Percentiles rank a stretch among this genome's conserved stretches.
Evolutionary conservation across 2,329 filamentous ascomycete genomes (phyloP).

Genomic region (Epichloe uncinata): DNA sequence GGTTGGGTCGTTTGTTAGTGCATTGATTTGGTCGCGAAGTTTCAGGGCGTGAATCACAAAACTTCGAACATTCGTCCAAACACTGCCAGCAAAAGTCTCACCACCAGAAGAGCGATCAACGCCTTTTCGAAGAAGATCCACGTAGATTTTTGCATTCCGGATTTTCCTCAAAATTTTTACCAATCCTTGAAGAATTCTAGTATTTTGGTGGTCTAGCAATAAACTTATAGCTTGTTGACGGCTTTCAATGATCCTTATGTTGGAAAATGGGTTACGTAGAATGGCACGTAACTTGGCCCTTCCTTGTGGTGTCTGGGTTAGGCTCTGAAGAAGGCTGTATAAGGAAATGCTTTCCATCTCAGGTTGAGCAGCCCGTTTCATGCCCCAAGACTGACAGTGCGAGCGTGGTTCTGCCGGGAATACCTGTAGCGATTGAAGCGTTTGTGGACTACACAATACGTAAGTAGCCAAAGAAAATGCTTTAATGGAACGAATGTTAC

Average conservation of each 20-base stretch:
- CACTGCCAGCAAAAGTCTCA: constrained; percentile 46
- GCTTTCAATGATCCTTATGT: constrained; percentile 53
- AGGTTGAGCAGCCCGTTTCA: constrained; percentile 29
- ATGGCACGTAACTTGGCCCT: constrained; percentile 59
- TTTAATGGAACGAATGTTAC: background rate
- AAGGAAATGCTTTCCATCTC: constrained; percentile 73
- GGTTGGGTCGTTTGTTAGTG: constrained; percentile 5
- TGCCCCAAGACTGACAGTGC: constrained; percentile 61
- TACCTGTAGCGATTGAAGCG: constrained; percentile 72
- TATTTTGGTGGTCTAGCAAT: constrained; percentile 57
- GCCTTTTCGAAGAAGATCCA: constrained; percentile 65
- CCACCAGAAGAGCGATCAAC: constrained; percentile 39
- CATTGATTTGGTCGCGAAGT: constrained; percentile 46
- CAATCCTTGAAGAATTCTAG: constrained; percentile 38
- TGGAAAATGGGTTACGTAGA: constrained; percentile 65
- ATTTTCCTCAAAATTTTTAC: constrained; percentile 52
- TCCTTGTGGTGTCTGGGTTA: constrained; percentile 70
- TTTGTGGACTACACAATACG: constrained; percentile 74
- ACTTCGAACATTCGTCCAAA: constrained; percentile 58
- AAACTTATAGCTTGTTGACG: constrained; percentile 57
- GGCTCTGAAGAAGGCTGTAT: constrained; percentile 65
- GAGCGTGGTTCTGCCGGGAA: constrained; percentile 72
- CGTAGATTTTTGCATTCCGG: constrained; percentile 58
- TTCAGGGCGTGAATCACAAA: constrained; percentile 62
- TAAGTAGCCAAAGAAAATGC: constrained; percentile 56